These are phyloP conservation scores for Pyricularia grisea DNA, from an alignment of 2,329 filamentous ascomycete species.

Conservation along the genomic window DNA sequence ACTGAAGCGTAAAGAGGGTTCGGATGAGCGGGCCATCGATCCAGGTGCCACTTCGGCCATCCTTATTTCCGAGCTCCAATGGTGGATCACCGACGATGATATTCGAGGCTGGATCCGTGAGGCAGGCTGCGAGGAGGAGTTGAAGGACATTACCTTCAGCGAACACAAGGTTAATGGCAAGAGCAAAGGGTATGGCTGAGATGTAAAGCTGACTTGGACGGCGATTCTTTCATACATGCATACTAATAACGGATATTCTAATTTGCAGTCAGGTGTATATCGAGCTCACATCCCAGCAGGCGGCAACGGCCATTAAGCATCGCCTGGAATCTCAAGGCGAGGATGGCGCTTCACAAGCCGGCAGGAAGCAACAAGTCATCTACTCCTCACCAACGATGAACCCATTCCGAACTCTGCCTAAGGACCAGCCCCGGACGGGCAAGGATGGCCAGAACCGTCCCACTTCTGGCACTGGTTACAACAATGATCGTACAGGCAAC, in stretches of 20 bases:
- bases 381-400: slow-evolving; percentile 74
- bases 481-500: slow-evolving; percentile 31
- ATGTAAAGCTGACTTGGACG: background rate
- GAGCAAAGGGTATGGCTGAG: slow-evolving; percentile 73
- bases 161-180: slow-evolving; percentile 99
- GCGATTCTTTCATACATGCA: background rate
- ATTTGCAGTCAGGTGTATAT: slow-evolving; percentile 61
- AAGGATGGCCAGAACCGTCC: slow-evolving; percentile 53
- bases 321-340: slow-evolving; percentile 58
- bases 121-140: slow-evolving; percentile 71
- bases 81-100: slow-evolving; percentile 97
- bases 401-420: slow-evolving; percentile 83
- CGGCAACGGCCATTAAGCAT: slow-evolving; percentile 76
- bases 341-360: slow-evolving; percentile 41
- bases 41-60: slow-evolving; percentile 58
- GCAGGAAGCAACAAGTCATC: slow-evolving; percentile 62
- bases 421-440: slow-evolving; percentile 68
- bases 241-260: background rate
- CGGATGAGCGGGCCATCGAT: slow-evolving; percentile 50
- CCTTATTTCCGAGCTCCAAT: slow-evolving; percentile 82
- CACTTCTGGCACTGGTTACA: slow-evolving; percentile 34
- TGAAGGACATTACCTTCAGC: slow-evolving; percentile 91
- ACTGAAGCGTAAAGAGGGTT: slow-evolving; percentile 50
- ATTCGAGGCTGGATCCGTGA: slow-evolving; percentile 77
- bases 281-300: slow-evolving; percentile 75